These are phyloP conservation scores for sweet orange (Citrus sinensis) DNA, from an alignment of 345 rosid genomes.

Conservation along the genomic window DNA sequence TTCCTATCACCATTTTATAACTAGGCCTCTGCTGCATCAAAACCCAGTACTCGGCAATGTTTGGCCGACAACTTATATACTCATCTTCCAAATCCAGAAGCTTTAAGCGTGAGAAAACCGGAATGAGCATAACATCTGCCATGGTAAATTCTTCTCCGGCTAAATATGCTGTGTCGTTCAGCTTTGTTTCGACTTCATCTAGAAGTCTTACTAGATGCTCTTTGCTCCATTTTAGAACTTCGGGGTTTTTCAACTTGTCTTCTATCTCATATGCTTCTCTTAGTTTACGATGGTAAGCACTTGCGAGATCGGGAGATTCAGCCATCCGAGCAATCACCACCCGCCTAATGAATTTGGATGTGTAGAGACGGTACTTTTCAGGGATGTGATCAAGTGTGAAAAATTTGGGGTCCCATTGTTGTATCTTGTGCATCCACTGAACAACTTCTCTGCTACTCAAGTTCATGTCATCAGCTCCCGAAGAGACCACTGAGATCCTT, in stretches of 20 bases:
- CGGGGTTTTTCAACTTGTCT: constrained; percentile 58
- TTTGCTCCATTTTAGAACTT: constrained; percentile 44
- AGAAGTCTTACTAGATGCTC: constrained; percentile 60
- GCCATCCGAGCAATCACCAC: constrained; percentile 83
- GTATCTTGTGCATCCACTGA: constrained; percentile 76
- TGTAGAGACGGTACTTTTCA: constrained; percentile 40
- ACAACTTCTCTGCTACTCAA: constrained; percentile 46
- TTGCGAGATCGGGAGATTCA: constrained; percentile 79
- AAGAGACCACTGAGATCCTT: constrained; percentile 67
- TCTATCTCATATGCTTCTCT: constrained; percentile 69
- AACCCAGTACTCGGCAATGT: constrained; percentile 64
- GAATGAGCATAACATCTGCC: constrained; percentile 80
- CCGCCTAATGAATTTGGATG: constrained; percentile 72
- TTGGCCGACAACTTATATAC: constrained; percentile 62
- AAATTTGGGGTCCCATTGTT: constrained; percentile 67
- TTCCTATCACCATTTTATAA: constrained; percentile 69
- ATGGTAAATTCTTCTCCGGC: constrained; percentile 76
- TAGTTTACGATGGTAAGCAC: constrained; percentile 75
- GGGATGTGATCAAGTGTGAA: constrained; percentile 76
- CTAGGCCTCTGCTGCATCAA: constrained; percentile 67
- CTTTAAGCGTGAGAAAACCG: constrained; percentile 61
- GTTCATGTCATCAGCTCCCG: constrained; percentile 36
- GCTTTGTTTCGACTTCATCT: constrained; percentile 62
- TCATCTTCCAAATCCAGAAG: constrained; percentile 68
- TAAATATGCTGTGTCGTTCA: constrained; percentile 46